Conservation (phyloP, 805 yeast species). For the Sporopachydermia lactativora region DNA sequence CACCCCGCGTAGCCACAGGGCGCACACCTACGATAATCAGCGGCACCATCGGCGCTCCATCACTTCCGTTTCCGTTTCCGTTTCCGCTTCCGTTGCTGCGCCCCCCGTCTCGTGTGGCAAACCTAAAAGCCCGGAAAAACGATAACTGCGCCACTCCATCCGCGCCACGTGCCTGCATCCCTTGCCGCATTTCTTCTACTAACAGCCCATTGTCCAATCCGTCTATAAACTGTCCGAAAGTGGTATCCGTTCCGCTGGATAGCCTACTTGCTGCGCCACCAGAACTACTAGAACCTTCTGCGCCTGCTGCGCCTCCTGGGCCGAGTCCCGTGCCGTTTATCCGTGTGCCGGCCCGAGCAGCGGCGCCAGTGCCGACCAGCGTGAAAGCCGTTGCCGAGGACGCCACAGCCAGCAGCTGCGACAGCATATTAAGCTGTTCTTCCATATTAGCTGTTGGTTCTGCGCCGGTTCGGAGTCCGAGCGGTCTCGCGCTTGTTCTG, state of each 20-base stretch:
- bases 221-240: constrained; percentile 4
- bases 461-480: no score
- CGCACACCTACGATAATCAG: constrained; percentile 36
- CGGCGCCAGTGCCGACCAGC: constrained; percentile 20
- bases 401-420: constrained; percentile 29
- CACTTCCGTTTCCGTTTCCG: constrained; percentile 1
- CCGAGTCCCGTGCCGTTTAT: constrained; percentile 7
- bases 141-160: constrained; percentile 11
- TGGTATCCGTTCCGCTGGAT: constrained; percentile 1
- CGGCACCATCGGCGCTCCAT: constrained; percentile 20
- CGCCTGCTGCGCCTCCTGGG: constrained; percentile 9
- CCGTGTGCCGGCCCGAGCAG: constrained; percentile 5
- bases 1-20: constrained; percentile 21
- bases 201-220: constrained; percentile 27
- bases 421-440: constrained; percentile 27
- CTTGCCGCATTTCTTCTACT: constrained; percentile 20
- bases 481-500: no score
- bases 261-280: no score
- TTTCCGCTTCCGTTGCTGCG: constrained; percentile 3
- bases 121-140: constrained; percentile 31
- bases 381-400: constrained; percentile 30
- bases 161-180: neutral
- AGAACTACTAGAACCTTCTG: no score
- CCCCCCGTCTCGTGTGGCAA: constrained; percentile 13
- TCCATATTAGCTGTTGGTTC: constrained; percentile 8